Percentiles rank a stretch among this genome's conserved stretches.
Conservation (phyloP, 2,329 filamentous ascomycete species). For the Graphilbum ipis-grandicollis region DNA sequence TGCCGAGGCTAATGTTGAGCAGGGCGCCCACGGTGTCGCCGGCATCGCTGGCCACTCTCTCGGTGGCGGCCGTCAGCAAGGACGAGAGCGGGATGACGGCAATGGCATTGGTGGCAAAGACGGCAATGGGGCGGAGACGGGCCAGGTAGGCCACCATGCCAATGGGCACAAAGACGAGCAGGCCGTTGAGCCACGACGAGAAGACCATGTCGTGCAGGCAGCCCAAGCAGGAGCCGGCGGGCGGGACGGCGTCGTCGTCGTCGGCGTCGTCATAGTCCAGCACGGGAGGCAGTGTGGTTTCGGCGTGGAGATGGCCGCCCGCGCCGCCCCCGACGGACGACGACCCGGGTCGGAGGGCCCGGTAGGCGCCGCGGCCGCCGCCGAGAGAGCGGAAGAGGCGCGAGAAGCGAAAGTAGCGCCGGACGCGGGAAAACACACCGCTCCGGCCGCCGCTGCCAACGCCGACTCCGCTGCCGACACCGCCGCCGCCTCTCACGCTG, state of each 20-base stretch:
- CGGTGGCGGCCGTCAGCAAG: conserved; percentile 55
- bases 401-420: not conserved
- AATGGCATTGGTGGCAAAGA: conserved; percentile 59
- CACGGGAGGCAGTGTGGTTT: no score
- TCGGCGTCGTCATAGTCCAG: not conserved
- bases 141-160: conserved; percentile 46
- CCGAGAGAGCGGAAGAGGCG: not conserved
- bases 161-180: conserved; percentile 64
- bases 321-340: not conserved
- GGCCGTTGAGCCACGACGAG: conserved; percentile 60
- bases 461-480: no score
- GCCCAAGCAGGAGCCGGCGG: not conserved
- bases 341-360: not conserved
- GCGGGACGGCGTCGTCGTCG: not conserved
- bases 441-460: not conserved
- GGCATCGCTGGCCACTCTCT: conserved; percentile 41
- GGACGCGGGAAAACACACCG: not conserved
- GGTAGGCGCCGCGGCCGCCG: not conserved
- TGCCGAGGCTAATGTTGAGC: conserved; percentile 42
- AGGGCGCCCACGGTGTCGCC: conserved; percentile 6
- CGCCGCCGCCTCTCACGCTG: no score
- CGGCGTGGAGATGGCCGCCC: not conserved
- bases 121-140: conserved; percentile 37
- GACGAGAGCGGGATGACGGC: conserved; percentile 61
- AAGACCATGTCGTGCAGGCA: conserved; percentile 31